phyloP scores from a whole-genome alignment of 2,329 filamentous ascomycete species.

The Beauveria sp. region DNA sequence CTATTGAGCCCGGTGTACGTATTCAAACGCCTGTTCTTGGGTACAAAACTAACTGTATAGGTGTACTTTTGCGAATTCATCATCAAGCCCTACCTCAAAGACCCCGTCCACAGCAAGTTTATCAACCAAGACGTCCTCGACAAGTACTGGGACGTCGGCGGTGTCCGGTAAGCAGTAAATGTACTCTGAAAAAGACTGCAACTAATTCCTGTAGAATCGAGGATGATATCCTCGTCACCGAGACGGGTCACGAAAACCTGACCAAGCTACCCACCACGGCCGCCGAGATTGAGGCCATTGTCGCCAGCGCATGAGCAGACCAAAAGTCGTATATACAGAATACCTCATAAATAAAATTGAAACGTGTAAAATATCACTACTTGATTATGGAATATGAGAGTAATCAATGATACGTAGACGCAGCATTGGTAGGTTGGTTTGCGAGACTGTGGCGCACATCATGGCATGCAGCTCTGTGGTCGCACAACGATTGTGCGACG shows the following conservation, averaged over 20 bases:
- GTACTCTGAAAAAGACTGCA: background rate
- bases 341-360: background rate
- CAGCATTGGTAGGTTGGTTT: too few relatives aligned
- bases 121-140: slow-evolving; percentile 69
- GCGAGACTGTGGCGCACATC: too few relatives aligned
- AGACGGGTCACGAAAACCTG: slow-evolving; percentile 61
- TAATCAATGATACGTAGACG: too few relatives aligned
- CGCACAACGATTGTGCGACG: too few relatives aligned
- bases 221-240: slow-evolving; percentile 67
- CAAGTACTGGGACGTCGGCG: slow-evolving; percentile 75
- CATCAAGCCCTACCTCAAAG: slow-evolving; percentile 68
- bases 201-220: slow-evolving; percentile 40
- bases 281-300: slow-evolving; percentile 46
- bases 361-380: background rate
- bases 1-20: slow-evolving; percentile 83
- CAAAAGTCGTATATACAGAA: background rate
- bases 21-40: slow-evolving; percentile 2
- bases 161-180: slow-evolving; percentile 49
- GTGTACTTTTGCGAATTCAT: slow-evolving; percentile 91
- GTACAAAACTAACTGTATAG: slow-evolving; percentile 24
- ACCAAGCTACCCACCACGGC: slow-evolving; percentile 65
- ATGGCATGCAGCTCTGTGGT: too few relatives aligned
- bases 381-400: too few relatives aligned
- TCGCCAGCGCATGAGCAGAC: slow-evolving; percentile 11
- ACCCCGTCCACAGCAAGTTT: slow-evolving; percentile 64